A percentile compares a stretch with the other conserved stretches of the same genome.
These are phyloP conservation scores for Cercophora scortea DNA, from an alignment of 495 filamentous ascomycete genomes.

Conservation along the genomic window DNA sequence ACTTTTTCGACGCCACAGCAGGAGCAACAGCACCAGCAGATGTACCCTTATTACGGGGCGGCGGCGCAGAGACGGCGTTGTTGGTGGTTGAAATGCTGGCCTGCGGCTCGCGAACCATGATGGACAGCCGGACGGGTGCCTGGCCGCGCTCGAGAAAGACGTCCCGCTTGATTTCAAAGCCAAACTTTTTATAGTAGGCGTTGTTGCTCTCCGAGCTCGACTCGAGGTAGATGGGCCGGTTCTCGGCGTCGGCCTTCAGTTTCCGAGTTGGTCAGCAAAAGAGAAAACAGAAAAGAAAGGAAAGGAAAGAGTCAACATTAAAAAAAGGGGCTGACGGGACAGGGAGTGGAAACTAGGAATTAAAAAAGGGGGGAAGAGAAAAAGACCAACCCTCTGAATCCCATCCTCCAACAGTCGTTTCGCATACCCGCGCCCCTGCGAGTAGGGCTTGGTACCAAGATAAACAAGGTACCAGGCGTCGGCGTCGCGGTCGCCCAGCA, in stretches of 20 bases:
- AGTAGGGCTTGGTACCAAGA: conserved; percentile 60
- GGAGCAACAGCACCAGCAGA: background rate
- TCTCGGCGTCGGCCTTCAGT: conserved; percentile 54
- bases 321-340: background rate
- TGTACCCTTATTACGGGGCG: background rate
- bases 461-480: conserved; percentile 72
- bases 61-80: too few relatives aligned
- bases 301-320: background rate
- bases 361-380: background rate
- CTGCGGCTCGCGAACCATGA: conserved; percentile 67
- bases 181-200: conserved; percentile 60
- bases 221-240: conserved; percentile 64
- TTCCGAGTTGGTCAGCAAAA: background rate
- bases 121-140: conserved; percentile 57
- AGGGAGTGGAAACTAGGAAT: background rate
- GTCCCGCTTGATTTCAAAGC: conserved; percentile 52
- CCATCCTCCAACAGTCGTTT: conserved; percentile 59
- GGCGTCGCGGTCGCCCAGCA: conserved; percentile 56
- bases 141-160: conserved; percentile 52
- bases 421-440: conserved; percentile 61
- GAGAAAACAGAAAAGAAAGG: background rate
- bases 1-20: background rate
- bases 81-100: background rate
- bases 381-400: conserved; percentile 46
- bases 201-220: conserved; percentile 60